Conservation (phyloP, 2,329 filamentous ascomycete genomes). For the Colletotrichum orchidophilum region DNA sequence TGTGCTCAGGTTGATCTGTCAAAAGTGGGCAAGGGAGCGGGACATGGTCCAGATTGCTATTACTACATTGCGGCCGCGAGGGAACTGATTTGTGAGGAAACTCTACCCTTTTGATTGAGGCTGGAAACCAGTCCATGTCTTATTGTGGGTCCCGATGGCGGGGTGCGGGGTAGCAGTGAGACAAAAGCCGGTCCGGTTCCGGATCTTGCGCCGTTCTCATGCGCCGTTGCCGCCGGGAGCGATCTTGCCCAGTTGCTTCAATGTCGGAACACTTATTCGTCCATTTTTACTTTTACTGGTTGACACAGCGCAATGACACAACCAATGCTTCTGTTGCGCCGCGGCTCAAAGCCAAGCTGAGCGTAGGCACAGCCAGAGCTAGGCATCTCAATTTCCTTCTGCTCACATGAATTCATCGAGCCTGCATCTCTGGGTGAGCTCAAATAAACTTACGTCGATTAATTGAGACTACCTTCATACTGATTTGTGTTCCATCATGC, state of each 20-base stretch:
- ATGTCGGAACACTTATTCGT: no score
- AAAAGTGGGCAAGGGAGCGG: not conserved
- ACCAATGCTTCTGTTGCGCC: no score
- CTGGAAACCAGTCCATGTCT: not conserved
- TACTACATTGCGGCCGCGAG: not conserved
- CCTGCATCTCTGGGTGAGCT: no score
- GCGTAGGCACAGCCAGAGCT: no score
- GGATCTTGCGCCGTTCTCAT: not conserved
- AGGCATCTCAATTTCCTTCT: no score
- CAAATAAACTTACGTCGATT: no score
- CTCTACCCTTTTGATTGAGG: not conserved
- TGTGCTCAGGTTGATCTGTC: not conserved
- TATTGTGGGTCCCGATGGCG: not conserved
- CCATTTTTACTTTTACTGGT: no score
- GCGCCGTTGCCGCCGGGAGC: not conserved
- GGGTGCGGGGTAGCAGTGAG: not conserved
- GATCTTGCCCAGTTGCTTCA: not conserved
- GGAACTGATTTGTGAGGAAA: not conserved
- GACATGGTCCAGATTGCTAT: no score
- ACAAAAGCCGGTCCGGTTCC: constrained; percentile 2
- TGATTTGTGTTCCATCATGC: not conserved
- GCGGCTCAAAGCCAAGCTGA: no score
- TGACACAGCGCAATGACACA: no score
- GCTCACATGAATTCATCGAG: no score
- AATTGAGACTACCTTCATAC: not conserved